These are phyloP conservation scores for Evansstolkia leycettana DNA, from an alignment of 495 filamentous ascomycete species.

Conservation along the genomic window DNA sequence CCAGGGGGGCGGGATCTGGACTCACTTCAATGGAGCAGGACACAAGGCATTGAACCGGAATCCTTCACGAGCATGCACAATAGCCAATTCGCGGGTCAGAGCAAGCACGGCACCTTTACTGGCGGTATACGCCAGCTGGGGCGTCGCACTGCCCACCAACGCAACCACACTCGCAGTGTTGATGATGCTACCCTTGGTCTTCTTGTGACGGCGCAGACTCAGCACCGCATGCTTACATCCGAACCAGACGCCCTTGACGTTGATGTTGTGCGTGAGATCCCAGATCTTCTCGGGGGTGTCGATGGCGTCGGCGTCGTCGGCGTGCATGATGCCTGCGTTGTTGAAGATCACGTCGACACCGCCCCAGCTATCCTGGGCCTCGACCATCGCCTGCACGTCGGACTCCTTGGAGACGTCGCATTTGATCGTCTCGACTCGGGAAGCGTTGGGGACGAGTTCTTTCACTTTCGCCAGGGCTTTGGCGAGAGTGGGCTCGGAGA, in stretches of 20 bases:
- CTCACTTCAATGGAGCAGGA: constrained; percentile 78
- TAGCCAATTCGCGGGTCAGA: constrained; percentile 67
- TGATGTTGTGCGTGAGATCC: constrained; percentile 89
- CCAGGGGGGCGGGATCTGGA: not conserved
- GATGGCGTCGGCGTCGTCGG: constrained; percentile 72
- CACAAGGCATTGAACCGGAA: constrained; percentile 85
- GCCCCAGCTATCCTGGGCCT: constrained; percentile 67
- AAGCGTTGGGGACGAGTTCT: constrained; percentile 51
- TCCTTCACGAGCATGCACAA: constrained; percentile 76
- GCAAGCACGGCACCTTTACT: constrained; percentile 90
- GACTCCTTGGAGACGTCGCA: constrained; percentile 62
- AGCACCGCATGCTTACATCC: constrained; percentile 88
- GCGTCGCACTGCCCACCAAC: constrained; percentile 83
- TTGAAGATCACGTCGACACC: constrained; percentile 97
- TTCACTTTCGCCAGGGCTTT: constrained; percentile 58
- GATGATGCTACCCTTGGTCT: constrained; percentile 71
- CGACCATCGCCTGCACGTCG: constrained; percentile 59
- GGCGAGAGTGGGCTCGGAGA: constrained; percentile 59
- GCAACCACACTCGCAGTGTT: constrained; percentile 94
- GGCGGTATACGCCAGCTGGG: constrained; percentile 91
- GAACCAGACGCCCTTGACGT: constrained; percentile 98
- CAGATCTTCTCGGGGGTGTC: constrained; percentile 82
- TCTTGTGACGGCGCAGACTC: constrained; percentile 65
- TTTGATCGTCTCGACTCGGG: constrained; percentile 46
- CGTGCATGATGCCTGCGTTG: constrained; percentile 98